These are phyloP conservation scores for Vitis labrusca DNA, from an alignment of 164 flowering plant genomes.

Conservation along the genomic window DNA sequence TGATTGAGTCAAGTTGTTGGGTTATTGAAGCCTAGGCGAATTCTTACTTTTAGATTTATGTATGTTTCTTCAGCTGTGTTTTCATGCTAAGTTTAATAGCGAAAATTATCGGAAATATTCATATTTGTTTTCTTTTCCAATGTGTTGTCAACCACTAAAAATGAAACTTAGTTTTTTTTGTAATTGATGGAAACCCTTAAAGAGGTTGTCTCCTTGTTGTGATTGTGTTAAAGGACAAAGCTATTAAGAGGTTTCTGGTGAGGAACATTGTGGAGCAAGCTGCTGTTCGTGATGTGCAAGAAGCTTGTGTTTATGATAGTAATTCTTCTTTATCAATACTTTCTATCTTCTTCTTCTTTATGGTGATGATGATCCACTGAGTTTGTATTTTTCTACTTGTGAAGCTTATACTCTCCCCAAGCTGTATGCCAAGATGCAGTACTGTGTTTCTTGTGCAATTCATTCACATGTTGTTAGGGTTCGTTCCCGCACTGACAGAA, in stretches of 20 bases:
- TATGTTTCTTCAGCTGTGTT: too few species aligned
- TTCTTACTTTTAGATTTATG: neutral
- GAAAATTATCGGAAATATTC: too few species aligned
- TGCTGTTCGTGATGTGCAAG: constrained; percentile 93
- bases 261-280: constrained; percentile 99
- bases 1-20: too few species aligned
- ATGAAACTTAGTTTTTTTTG: too few species aligned
- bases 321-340: constrained; percentile 2
- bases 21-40: too few species aligned
- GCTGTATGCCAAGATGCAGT: constrained; percentile 92
- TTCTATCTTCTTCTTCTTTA: too few species aligned
- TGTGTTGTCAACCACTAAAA: too few species aligned
- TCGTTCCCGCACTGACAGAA: constrained; percentile 76
- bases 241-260: constrained; percentile 94
- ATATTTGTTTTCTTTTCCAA: too few species aligned
- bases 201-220: neutral
- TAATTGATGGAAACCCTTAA: too few species aligned
- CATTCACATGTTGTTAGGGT: constrained; percentile 96
- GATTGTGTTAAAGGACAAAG: constrained; percentile 61
- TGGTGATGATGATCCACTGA: neutral
- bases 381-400: neutral
- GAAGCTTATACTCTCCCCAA: constrained; percentile 81
- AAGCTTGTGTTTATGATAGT: constrained; percentile 91
- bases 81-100: too few species aligned
- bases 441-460: constrained; percentile 96